Evolutionary conservation across 495 filamentous ascomycete genomes (phyloP).

Genomic region (Xylaria longipes): DNA sequence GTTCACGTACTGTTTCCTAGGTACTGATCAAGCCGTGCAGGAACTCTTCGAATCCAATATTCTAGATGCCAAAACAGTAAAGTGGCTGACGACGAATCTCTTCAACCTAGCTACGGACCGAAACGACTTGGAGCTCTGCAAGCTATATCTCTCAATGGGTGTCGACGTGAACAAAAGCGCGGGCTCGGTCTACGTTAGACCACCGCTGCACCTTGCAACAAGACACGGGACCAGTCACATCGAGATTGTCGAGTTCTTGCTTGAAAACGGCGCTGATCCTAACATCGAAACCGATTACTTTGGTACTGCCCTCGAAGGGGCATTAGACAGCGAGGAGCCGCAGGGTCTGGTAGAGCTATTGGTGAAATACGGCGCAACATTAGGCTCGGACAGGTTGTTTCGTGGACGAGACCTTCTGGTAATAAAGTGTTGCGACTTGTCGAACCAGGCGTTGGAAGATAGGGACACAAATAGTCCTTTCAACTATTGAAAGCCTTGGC

Average conservation of each 20-base stretch:
- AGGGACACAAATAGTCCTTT: no score
- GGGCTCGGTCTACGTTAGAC: background rate
- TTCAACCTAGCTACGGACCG: background rate
- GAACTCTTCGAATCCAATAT: background rate
- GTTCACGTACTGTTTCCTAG: slow-evolving; percentile 1
- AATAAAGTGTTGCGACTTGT: background rate
- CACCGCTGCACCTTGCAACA: background rate
- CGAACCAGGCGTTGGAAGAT: background rate
- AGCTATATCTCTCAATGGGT: background rate
- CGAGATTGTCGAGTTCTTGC: slow-evolving; percentile 2
- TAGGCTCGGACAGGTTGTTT: background rate
- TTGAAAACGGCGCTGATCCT: background rate
- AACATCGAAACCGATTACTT: slow-evolving; percentile 7
- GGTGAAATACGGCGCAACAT: background rate
- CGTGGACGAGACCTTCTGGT: background rate
- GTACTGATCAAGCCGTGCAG: background rate
- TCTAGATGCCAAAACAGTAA: background rate
- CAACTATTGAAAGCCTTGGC: no score
- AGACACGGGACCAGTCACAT: background rate
- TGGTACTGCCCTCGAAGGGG: slow-evolving; percentile 3
- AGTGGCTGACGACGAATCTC: background rate
- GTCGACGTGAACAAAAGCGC: background rate
- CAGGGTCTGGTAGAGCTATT: background rate
- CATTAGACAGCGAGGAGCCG: background rate
- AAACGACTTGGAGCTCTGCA: slow-evolving; percentile 2